Base-by-base conservation (phyloP, 2,329 filamentous ascomycete species). In the Fusarium acutatum region DNA sequence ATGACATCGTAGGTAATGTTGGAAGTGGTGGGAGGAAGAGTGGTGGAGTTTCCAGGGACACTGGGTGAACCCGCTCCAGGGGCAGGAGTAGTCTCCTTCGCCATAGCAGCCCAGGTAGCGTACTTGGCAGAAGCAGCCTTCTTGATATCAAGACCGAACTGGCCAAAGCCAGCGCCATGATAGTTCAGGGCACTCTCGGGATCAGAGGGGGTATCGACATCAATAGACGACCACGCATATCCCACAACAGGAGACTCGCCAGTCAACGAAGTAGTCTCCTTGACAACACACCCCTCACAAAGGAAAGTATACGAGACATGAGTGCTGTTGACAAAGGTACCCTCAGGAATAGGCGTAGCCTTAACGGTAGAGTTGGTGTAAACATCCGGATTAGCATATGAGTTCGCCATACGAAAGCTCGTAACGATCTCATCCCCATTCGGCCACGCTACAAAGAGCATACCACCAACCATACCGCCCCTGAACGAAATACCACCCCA, bases 251-350 rank as follows among this genome's bases (percentile, higher is more conserved):
- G 76, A 1, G 62, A 69, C 41, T 77, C 73, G 8, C 61, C 73
- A 24, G 79, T 74, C 53, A 83, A 76, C 20, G 75, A 78, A 1
- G 80, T 81, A 18, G 77, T 72, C 61, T 83, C 82, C 10, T 78
- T 77, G 24, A 79, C 77, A 63, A 85, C 79, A 63, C 85, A 87
- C 17, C 81, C 81, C 50, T 82, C 79, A 74, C 87, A 89, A 41
- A 89, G 82, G 78, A 88, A 89, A 2, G 87, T 89, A 71, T 86
- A 87, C 5, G 85, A 85, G 76, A 84, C 85, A 71, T 88, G 85
- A 3, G 87, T 88, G 68, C 79, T 80, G 81, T 88, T 89, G 65
- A 87, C 78, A 30, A 85, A 87, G 3, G 86, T 88, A 32, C 87
- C 86, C 28, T 86, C 85, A 30, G 85, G 79, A 69, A 88, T 88